Conservation (phyloP, 176 grass and related monocot species). For the Bromus sterilis region DNA sequence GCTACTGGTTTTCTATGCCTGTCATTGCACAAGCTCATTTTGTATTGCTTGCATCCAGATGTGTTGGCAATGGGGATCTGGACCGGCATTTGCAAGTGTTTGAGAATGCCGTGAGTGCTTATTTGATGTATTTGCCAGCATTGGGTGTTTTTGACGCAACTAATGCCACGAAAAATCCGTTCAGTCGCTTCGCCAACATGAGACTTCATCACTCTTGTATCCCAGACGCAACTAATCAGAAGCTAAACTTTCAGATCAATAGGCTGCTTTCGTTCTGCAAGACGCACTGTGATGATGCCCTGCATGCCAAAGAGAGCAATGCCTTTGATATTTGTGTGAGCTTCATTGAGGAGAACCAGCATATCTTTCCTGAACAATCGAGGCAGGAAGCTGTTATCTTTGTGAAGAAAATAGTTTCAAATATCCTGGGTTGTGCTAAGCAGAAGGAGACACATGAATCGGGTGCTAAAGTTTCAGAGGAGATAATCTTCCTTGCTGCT, state of each 20-base stretch:
- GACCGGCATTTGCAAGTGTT: not conserved
- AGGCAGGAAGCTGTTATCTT: slow-evolving; percentile 16
- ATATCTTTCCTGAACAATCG: slow-evolving; percentile 34
- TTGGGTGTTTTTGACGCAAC: slow-evolving; percentile 6
- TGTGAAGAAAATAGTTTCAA: slow-evolving; percentile 25
- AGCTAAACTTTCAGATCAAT: slow-evolving; percentile 19
- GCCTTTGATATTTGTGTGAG: not conserved
- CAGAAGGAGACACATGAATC: not conserved
- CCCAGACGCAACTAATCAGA: slow-evolving; percentile 6
- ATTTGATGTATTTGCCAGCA: slow-evolving; percentile 17
- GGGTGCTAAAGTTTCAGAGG: slow-evolving; percentile 17
- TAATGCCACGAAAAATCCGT: not conserved
- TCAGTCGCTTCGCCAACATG: not conserved
- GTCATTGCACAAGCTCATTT: slow-evolving; percentile 22
- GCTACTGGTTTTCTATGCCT: not conserved
- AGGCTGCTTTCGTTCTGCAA: slow-evolving; percentile 33
- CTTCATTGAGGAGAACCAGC: slow-evolving; percentile 30
- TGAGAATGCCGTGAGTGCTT: slow-evolving; percentile 10
- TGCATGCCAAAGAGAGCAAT: slow-evolving; percentile 3
- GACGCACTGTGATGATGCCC: not conserved
- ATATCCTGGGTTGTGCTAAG: slow-evolving; percentile 8
- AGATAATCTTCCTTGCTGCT: slow-evolving; percentile 38
- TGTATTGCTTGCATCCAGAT: slow-evolving; percentile 28
- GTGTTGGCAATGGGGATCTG: not conserved
- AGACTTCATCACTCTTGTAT: not conserved